These are phyloP conservation scores for Cyclotella sp. DNA, from an alignment of 108 stramenopile genomes.

Conservation along the genomic window DNA sequence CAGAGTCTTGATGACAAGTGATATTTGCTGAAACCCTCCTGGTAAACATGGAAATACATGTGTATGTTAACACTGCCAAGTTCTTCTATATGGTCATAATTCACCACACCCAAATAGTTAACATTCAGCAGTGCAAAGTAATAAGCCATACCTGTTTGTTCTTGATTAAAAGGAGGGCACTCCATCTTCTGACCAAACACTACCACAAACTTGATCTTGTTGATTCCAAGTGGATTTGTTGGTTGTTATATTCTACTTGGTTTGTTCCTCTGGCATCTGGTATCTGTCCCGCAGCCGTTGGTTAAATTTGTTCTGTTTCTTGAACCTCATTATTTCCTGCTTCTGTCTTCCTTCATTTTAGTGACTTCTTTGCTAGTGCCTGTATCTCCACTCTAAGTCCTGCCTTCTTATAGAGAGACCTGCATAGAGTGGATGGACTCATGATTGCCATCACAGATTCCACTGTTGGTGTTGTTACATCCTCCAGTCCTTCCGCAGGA, in stretches of 20 bases:
- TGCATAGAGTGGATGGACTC: too few species aligned
- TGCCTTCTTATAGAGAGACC: too few species aligned
- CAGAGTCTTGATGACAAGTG: neutral
- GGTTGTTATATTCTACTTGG: neutral
- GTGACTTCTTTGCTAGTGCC: too few species aligned
- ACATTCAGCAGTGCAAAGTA: slow-evolving; percentile 9
- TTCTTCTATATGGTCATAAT: neutral
- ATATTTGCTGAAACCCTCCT: too few species aligned
- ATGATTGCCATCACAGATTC: too few species aligned
- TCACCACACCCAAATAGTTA: slow-evolving; percentile 1
- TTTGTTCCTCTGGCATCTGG: neutral
- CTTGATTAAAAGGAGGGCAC: neutral
- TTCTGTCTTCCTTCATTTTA: too few species aligned
- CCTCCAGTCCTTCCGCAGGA: too few species aligned
- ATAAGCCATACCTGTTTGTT: slow-evolving; percentile 9
- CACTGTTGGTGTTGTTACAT: too few species aligned
- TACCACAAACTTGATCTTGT: neutral
- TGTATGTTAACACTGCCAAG: neutral
- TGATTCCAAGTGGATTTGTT: neutral
- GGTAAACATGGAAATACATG: slow-evolving; percentile 14
- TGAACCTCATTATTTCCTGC: too few species aligned
- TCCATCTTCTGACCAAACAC: slow-evolving; percentile 11
- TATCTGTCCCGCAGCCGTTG: neutral
- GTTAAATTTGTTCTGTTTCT: neutral
- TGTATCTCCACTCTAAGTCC: too few species aligned